These are phyloP conservation scores for Termitomyces sp. DNA, from an alignment of 768 basidiomycete genomes.

Conservation along the genomic window DNA sequence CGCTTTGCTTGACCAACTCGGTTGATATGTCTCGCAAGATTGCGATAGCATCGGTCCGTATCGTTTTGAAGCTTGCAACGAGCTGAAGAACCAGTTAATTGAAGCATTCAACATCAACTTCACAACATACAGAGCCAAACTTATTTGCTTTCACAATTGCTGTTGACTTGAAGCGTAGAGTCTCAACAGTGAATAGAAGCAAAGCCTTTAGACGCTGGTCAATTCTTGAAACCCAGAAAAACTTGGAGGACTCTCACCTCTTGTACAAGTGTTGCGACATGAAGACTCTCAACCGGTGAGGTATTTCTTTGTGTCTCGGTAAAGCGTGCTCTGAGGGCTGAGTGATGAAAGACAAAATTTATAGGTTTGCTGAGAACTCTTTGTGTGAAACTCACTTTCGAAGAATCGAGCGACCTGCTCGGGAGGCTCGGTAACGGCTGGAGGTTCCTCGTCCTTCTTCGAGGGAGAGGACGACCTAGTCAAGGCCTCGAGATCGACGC, in stretches of 20 bases:
- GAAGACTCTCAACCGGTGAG: constrained; percentile 58
- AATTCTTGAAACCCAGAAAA: not conserved
- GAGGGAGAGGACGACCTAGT: constrained; percentile 38
- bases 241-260: constrained; percentile 42
- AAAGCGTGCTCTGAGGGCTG: constrained; percentile 59
- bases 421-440: constrained; percentile 61
- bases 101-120: not conserved
- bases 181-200: constrained; percentile 66
- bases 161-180: constrained; percentile 67
- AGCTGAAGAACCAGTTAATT: constrained; percentile 39
- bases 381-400: constrained; percentile 43
- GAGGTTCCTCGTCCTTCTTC: constrained; percentile 74
- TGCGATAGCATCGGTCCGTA: constrained; percentile 50
- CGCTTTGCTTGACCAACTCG: constrained; percentile 45
- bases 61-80: constrained; percentile 58
- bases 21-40: constrained; percentile 58
- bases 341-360: not conserved
- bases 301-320: constrained; percentile 34
- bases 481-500: constrained; percentile 47
- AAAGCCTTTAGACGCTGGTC: constrained; percentile 51
- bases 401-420: constrained; percentile 55
- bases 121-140: constrained; percentile 58
- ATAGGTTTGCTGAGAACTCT: not conserved
- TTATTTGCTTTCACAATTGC: constrained; percentile 72
- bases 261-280: constrained; percentile 70